Evolutionary conservation across 2,329 filamentous ascomycete species (phyloP).

Genomic region (Diatrype stigma): DNA sequence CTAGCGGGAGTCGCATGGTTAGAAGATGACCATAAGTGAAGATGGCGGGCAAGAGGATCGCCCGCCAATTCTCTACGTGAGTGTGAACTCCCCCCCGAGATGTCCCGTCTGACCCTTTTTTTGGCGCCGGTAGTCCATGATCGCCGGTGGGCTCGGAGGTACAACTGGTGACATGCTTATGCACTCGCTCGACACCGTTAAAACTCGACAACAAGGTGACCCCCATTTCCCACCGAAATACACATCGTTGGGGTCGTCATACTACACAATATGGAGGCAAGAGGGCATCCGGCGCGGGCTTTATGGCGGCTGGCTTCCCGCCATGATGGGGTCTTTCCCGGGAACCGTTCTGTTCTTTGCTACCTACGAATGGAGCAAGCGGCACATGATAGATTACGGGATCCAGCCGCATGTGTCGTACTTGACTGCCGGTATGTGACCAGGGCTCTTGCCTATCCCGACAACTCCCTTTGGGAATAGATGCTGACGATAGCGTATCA

Average conservation of each 20-base stretch:
- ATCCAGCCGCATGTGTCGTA: constrained; percentile 81
- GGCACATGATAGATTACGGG: constrained; percentile 78
- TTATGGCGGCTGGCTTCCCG: constrained; percentile 91
- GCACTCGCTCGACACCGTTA: constrained; percentile 98
- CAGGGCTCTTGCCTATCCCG: too few species aligned
- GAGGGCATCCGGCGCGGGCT: constrained; percentile 82
- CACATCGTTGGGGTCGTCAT: constrained; percentile 82
- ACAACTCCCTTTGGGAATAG: not conserved
- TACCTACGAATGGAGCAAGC: constrained; percentile 92
- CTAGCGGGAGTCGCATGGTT: constrained; percentile 11
- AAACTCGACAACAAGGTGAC: constrained; percentile 95
- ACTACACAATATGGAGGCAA: constrained; percentile 87
- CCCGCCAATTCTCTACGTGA: constrained; percentile 61
- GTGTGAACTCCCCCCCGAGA: constrained; percentile 24
- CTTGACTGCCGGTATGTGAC: constrained; percentile 69
- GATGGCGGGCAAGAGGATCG: constrained; percentile 51
- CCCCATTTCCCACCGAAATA: constrained; percentile 91
- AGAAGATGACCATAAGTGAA: constrained; percentile 32
- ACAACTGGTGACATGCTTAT: constrained; percentile 95
- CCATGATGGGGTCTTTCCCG: constrained; percentile 85
- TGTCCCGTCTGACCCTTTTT: constrained; percentile 13
- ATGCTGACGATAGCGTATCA: constrained; percentile 30
- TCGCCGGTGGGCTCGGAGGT: constrained; percentile 89
- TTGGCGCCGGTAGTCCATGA: constrained; percentile 66
- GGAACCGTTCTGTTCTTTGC: constrained; percentile 96